Conservation (phyloP, 768 basidiomycete genomes). For the Gelatoporia subvermispora region DNA sequence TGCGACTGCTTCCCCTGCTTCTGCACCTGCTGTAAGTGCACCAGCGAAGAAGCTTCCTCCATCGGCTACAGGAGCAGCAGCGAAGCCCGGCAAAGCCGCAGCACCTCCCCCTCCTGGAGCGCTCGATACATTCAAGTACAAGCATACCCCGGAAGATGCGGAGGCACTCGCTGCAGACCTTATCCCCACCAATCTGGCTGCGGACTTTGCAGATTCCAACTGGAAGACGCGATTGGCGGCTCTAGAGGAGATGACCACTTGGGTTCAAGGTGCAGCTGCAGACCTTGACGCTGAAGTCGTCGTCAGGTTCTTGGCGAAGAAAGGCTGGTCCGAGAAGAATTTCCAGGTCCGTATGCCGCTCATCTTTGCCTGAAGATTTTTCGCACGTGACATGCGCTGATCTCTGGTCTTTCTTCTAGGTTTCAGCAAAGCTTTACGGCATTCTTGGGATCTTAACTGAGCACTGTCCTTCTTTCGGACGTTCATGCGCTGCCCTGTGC, state of each 20-base stretch:
- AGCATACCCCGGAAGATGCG: conserved; percentile 88
- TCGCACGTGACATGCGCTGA: not conserved
- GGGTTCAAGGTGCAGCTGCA: conserved; percentile 68
- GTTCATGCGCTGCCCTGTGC: conserved; percentile 77
- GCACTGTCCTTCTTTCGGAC: conserved; percentile 76
- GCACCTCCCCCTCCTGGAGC: conserved; percentile 45
- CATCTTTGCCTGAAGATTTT: not conserved
- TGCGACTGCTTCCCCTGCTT: conserved; percentile 12
- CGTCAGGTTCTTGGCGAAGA: conserved; percentile 82
- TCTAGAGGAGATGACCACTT: conserved; percentile 77
- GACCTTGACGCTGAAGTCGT: conserved; percentile 83
- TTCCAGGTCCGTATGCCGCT: conserved; percentile 63
- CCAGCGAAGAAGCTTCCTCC: conserved; percentile 43
- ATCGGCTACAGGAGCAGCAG: conserved; percentile 31
- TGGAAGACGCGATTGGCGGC: conserved; percentile 92
- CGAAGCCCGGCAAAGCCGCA: conserved; percentile 42
- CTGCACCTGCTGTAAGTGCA: conserved; percentile 21
- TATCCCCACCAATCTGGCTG: conserved; percentile 66
- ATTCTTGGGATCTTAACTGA: conserved; percentile 72
- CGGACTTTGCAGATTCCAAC: conserved; percentile 77
- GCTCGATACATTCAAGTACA: conserved; percentile 87
- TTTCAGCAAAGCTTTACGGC: conserved; percentile 84
- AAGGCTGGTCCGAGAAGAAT: conserved; percentile 98
- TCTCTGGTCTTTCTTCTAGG: conserved; percentile 39
- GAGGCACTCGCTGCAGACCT: conserved; percentile 69